A percentile compares a stretch with the other conserved stretches of the same genome.
Evolutionary conservation across 257 asterid genomes (phyloP).

Genomic region (Phtheirospermum japonicum): DNA sequence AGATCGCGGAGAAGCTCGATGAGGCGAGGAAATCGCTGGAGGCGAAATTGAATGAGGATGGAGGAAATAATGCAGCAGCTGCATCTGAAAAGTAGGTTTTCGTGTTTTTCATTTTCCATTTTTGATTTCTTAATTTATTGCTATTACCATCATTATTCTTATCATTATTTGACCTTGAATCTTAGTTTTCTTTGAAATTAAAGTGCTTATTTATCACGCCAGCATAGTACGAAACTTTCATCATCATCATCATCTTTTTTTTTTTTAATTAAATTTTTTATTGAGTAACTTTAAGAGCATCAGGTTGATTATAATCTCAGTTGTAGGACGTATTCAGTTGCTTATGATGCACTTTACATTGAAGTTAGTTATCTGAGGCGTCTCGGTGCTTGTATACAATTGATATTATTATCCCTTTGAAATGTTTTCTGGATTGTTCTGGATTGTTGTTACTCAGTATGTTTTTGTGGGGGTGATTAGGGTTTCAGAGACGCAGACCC

Average conservation of each 20-base stretch:
- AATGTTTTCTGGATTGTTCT: background rate
- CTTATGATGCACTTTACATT: background rate
- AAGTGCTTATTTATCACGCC: background rate
- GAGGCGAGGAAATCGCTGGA: slow-evolving; percentile 63
- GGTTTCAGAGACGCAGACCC: slow-evolving; percentile 83
- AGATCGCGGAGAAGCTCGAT: slow-evolving; percentile 65
- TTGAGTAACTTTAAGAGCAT: no score
- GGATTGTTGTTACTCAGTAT: background rate
- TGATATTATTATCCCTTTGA: background rate
- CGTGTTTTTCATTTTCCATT: background rate
- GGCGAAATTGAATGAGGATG: slow-evolving; percentile 37
- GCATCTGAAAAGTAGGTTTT: slow-evolving; percentile 39
- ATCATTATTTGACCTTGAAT: background rate
- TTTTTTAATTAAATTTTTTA: no score
- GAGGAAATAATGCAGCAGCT: slow-evolving; percentile 30
- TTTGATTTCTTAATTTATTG: background rate
- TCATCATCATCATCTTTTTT: no score
- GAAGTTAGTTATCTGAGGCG: background rate
- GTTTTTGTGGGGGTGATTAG: slow-evolving; percentile 35
- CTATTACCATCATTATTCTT: background rate
- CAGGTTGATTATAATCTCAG: no score
- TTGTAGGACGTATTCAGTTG: no score
- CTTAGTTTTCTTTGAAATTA: background rate
- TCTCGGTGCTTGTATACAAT: background rate
- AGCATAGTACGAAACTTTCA: background rate